Base-by-base conservation (phyloP, 495 filamentous ascomycete species). In the Beverwykella pulmonaria region DNA sequence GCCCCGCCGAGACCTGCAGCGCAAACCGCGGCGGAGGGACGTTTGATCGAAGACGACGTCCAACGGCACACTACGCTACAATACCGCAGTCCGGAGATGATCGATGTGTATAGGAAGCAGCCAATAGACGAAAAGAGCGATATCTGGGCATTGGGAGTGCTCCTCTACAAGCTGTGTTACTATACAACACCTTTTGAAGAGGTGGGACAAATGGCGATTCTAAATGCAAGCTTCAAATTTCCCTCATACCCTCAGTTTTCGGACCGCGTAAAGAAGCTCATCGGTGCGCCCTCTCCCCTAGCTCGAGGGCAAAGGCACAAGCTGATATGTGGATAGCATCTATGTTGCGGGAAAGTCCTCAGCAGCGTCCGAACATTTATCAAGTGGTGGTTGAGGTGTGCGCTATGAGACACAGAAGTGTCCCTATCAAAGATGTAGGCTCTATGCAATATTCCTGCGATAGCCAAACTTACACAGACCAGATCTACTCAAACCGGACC, bases 161-260 rank as follows among this genome's bases (percentile, higher is more conserved):
- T 98, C 52, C 81, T 98, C 53, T 98, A 98, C 81, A 98, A 98
- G 81, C 83, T 98, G 58, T 98, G 94, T 80, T 98, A 98, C 80
- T 98, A 98, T 80, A 98, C 95, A 27, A 98, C 94, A 9, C 94
- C 94, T 2, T 98, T 98, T 73, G 94, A 98, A 78, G 95, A 97
- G 60, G 90, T 94, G 70, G 94, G 94, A 20, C 93, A 96, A 79
- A 91, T 98, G 78, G 94, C 94, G n/a, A 98, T 98, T 68, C 80
- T 98, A 44, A 98, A 97, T 74, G 94, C 95, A 44, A 95, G 85
- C 71, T 98, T 90, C 85, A 94, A 91, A 75, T 98, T 89, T 75
- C 95, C 95, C 22, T 81, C 82, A 46, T 91, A 97, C 72, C 94
- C 94, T 29, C 74, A 82, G 22, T 98, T 98, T 77, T 97, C 93